Evolutionary conservation across 2,329 filamentous ascomycete species (phyloP).

Genomic region (Colletotrichum sidae): DNA sequence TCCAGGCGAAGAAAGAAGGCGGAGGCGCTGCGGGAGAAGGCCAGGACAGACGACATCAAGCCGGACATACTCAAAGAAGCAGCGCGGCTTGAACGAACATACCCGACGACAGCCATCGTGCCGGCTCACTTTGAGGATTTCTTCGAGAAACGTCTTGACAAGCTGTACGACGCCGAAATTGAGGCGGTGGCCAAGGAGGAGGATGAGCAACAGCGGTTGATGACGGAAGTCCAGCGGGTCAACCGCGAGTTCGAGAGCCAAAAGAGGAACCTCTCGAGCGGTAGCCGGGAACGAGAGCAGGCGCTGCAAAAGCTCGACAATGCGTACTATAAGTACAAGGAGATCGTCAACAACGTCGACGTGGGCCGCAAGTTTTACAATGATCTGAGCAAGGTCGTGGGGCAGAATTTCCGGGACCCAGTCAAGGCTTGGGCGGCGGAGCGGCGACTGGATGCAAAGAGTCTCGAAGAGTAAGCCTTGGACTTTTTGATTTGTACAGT

Average conservation of each 20-base stretch:
- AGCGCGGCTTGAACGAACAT: constrained; percentile 85
- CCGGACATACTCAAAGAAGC: constrained; percentile 85
- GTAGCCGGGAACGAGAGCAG: constrained; percentile 80
- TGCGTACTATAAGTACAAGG: constrained; percentile 95
- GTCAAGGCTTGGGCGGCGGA: constrained; percentile 84
- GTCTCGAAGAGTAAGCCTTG: constrained; percentile 76
- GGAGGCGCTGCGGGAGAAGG: constrained; percentile 82
- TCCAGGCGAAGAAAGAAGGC: constrained; percentile 83
- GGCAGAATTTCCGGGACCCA: constrained; percentile 79
- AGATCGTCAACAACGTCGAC: constrained; percentile 92
- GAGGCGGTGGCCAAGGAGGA: constrained; percentile 77
- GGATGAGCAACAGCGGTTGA: constrained; percentile 79
- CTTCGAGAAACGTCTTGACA: constrained; percentile 83
- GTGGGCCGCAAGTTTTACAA: constrained; percentile 97
- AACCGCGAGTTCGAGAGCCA: constrained; percentile 83
- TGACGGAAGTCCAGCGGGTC: constrained; percentile 76
- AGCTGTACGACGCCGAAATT: constrained; percentile 82
- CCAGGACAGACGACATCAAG: constrained; percentile 89
- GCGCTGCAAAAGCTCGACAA: constrained; percentile 90
- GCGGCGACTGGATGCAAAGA: constrained; percentile 82
- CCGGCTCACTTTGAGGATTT: constrained; percentile 92
- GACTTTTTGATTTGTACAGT: constrained; percentile 19
- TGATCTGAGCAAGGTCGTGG: constrained; percentile 88
- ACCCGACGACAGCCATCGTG: constrained; percentile 85
- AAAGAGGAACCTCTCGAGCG: constrained; percentile 73